Evolutionary conservation across 129 eudicot genomes (phyloP), one percentile per base, ranked within the genome.

Genomic region (Glebionis coronaria): DNA sequence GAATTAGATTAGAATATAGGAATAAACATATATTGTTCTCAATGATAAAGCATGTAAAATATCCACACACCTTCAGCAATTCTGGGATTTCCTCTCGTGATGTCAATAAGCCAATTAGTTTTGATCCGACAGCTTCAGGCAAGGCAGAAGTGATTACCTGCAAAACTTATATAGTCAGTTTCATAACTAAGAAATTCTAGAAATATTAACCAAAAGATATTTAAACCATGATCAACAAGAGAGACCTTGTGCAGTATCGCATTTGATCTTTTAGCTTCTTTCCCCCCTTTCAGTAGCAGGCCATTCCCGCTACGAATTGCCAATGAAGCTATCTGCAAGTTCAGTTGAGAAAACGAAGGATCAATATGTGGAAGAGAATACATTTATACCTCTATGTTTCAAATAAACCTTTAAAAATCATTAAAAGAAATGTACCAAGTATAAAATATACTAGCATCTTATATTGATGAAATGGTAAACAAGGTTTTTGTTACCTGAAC

Each of bases 241-340:
- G 74, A 68, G 21, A 91, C 98, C 94, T 91, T 91, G 84, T 91
- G 90, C 72, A 91, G 73, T 60, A 91, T 83, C 5, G 94, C 88
- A 75, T 91, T 91, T 65, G 98, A 81, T 13, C 84, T 82, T 66
- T 68, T 79, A 49, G 98, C 98, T 69, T 91, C 98, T 70, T 88
- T 91, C 62, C 98, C 98, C 46, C 98, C 98, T 84, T 91, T 91
- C 76, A 91, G 46, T n/a, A 91, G 81, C 67, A 91, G 73, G 11
- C 98, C 98, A 69, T 91, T 91, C 71, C 98, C 98, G 67, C 87
- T 84, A 31, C 94, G 88, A 53, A 91, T 82, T n/a, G 98, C 98
- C 81, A 91, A 71, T 49, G 98, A 91, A 76, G 98, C 96, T 63
- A 91, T 91, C 98, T 91, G 78, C 67, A 56, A 62, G 70, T 66